A percentile compares a stretch with the other conserved stretches of the same genome.
These are phyloP conservation scores for Raphanus sativus DNA, from an alignment of 345 rosid genomes.

Conservation along the genomic window DNA sequence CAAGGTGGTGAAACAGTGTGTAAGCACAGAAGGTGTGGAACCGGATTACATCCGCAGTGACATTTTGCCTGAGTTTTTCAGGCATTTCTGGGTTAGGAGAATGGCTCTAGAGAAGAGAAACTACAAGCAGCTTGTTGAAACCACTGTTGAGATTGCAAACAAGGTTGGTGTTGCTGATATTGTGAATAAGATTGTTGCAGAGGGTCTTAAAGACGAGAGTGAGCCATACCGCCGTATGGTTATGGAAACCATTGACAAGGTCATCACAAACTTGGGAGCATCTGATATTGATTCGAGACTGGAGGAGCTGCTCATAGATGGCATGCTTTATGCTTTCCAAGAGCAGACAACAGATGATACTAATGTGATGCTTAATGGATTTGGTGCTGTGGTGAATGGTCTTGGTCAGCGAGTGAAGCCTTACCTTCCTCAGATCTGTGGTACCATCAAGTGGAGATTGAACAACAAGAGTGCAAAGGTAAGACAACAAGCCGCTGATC, in stretches of 20 bases:
- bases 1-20: conserved; percentile 98
- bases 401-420: conserved; percentile 98
- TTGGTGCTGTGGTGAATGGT: conserved; percentile 95
- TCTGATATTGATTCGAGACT: conserved; percentile 91
- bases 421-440: conserved; percentile 99
- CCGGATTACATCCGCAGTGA: conserved; percentile 84
- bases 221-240: conserved; percentile 94
- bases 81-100: conserved; percentile 90
- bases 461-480: conserved; percentile 99
- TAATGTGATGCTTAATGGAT: conserved; percentile 98
- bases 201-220: conserved; percentile 85
- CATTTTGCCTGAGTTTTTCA: conserved; percentile 91
- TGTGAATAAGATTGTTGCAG: conserved; percentile 85
- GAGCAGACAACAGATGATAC: conserved; percentile 98
- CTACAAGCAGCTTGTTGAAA: conserved; percentile 90
- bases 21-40: conserved; percentile 97
- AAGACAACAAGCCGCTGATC: conserved; percentile 97
- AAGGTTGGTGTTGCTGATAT: conserved; percentile 97
- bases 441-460: conserved; percentile 98
- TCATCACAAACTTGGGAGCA: conserved; percentile 87
- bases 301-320: conserved; percentile 97
- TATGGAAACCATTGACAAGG: conserved; percentile 99
- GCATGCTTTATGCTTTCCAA: conserved; percentile 98
- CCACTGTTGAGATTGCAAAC: conserved; percentile 95
- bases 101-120: conserved; percentile 98